Evolutionary conservation across 306 rosid species (phyloP), one percentile per base, ranked within the genome.

Genomic region (Begonia loranthoides): DNA sequence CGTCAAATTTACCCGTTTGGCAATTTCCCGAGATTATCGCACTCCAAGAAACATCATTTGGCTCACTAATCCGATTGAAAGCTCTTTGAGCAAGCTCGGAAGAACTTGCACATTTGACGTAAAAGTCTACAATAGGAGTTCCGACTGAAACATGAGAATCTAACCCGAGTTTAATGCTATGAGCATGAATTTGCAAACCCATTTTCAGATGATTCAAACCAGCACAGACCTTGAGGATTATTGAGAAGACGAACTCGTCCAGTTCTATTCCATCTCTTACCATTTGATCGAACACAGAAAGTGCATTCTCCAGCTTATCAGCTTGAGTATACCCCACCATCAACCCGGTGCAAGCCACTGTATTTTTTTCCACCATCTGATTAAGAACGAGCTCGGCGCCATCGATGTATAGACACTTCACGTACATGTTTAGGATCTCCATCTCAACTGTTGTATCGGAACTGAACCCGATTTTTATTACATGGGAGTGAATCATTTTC

Each of bases 31-130:
- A 50, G 38, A 80, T 71, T 39, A 76, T 39, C 50, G 76, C 73
- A 71, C 88, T 80, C 81, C 83, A 80, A 0, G 88, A 67, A 58
- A 66, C 66, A 68, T 73, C 88, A 72, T 73, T 80, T 1, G 76
- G 83, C 54, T 80, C 75, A 34, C 13, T 17, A 47, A 80, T 76
- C 44, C 70, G 68, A 72, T 57, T 65, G 41, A 80, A 76, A 15
- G 79, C 79, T 57, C 28, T 68, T 24, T 22, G 50, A 48, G 88
- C 81, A 55, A 68, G 66, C 17, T 68, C 67, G 36, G 36, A 28
- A 49, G 77, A 71, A 51, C 67, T 69, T 10, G 66, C 68, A 63
- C 83, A 73, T 66, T 80, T 80, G 45, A 66, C 70, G 64, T 80
- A 80, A 22, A 80, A 73, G 62, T 73, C 83, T 56, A 76, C 79